Base-by-base conservation (phyloP, 2,329 filamentous ascomycete species). In the Nemania serpens region DNA sequence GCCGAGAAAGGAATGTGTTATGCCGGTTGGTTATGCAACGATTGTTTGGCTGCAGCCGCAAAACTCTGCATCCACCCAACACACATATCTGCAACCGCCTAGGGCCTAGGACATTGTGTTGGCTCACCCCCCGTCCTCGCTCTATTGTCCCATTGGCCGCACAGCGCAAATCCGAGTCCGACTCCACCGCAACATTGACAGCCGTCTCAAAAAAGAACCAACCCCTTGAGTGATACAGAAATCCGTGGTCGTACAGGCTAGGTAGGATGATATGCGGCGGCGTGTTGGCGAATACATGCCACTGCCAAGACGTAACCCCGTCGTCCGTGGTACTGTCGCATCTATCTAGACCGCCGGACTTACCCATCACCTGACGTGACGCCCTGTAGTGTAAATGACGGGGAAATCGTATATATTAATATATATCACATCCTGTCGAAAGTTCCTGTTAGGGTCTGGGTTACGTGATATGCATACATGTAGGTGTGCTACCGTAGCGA, bases 151-250 rank as follows among this genome's bases (percentile, higher is more conserved):
- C 3, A 48, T 54, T 62, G 55, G 55, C 51, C 33, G 25, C 33
- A 22, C 51, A 56, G 39, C 47, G 46, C 34, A 36, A 45, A 47
- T 25, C 22, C 5, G 22, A 22, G 42, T 34, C 49, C 36, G 56
- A 2, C 33, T 45, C 34, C 17, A 42, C 22, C n/a, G 12, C 20
- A 25, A 20, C 45, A 20, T 22, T 41, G 12, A 37, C 37, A 18
- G 46, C 36, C 48, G 29, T 55, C 49, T 46, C n/a, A 33, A 46
- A 43, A 62, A 62, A 51, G 47, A 43, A 29, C 13, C 22, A 25
- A 5, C 41, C 12, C 17, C 25, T 17, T 17, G 7, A 51, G 39
- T 57, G 59, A 60, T 59, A 48, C 46, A 59, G 43, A 62, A 61
- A 15, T 37, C 34, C 10, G 42, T 18, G 18, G 51, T 10, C 18